Evolutionary conservation across 306 rosid genomes (phyloP).

Genomic region (Rubus idaeus): DNA sequence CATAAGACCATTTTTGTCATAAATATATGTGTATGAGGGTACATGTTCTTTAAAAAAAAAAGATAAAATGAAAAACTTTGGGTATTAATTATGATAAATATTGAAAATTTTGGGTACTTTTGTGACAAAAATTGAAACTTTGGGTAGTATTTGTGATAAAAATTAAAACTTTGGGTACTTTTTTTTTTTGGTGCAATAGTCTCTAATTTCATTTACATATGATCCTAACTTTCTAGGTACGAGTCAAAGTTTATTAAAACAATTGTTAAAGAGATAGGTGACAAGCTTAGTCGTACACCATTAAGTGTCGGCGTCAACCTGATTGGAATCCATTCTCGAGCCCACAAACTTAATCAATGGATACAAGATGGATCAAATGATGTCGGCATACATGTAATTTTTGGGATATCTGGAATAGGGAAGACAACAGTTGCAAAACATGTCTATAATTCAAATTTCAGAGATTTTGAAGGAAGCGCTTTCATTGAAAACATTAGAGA

Average conservation of each 20-base stretch:
- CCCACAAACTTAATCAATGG: neutral
- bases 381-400: neutral
- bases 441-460: slow-evolving; percentile 2
- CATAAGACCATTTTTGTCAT: too few species aligned
- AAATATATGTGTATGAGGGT: too few species aligned
- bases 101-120: too few species aligned
- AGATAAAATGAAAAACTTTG: too few species aligned
- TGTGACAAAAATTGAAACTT: too few species aligned
- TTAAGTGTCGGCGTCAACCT: neutral
- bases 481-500: slow-evolving; percentile 12
- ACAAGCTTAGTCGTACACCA: neutral
- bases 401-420: slow-evolving; percentile 14
- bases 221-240: neutral
- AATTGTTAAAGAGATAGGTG: neutral
- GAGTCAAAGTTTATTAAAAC: neutral
- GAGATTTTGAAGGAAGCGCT: neutral
- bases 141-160: too few species aligned
- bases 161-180: too few species aligned
- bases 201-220: neutral
- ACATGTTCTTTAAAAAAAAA: too few species aligned
- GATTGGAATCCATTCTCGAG: neutral
- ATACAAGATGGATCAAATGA: neutral
- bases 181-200: too few species aligned
- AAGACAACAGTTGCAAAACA: slow-evolving; percentile 2
- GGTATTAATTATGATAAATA: too few species aligned